Conservation (phyloP, 2,329 filamentous ascomycete genomes). For the Arthrobotrys entomopaga region DNA sequence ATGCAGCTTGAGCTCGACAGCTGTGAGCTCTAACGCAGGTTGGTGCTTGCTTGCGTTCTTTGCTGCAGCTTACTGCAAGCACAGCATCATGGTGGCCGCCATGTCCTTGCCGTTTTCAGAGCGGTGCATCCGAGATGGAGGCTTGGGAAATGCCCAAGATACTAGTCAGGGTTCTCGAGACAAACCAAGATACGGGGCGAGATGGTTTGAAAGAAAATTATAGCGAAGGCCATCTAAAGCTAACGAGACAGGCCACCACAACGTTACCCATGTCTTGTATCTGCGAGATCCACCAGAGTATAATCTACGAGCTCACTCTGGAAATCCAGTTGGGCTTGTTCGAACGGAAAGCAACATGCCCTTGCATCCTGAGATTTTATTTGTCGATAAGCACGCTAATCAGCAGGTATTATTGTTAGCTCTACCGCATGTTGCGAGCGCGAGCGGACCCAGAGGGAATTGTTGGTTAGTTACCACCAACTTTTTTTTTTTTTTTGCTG, state of each 20-base stretch:
- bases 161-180: background rate
- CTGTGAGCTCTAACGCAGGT: constrained; percentile 47
- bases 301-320: constrained; percentile 7
- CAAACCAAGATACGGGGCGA: background rate
- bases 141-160: constrained; percentile 34
- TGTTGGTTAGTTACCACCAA: background rate
- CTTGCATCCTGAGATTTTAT: constrained; percentile 20
- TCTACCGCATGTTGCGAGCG: constrained; percentile 11
- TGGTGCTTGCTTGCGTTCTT: constrained; percentile 42
- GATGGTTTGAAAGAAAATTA: background rate
- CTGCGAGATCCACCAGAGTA: constrained; percentile 12
- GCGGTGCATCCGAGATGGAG: constrained; percentile 54
- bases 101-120: constrained; percentile 48
- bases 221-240: background rate
- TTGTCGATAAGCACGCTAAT: constrained; percentile 10
- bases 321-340: constrained; percentile 2
- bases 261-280: constrained; percentile 11
- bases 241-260: background rate
- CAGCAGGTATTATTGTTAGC: too few relatives aligned
- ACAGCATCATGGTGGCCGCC: constrained; percentile 25
- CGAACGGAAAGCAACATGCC: constrained; percentile 19
- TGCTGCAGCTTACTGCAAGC: constrained; percentile 45
- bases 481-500: too few relatives aligned
- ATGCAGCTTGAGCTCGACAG: constrained; percentile 38
- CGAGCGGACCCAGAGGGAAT: constrained; percentile 6